Conservation (phyloP, 2,329 filamentous ascomycete genomes). For the Fusarium udum region DNA sequence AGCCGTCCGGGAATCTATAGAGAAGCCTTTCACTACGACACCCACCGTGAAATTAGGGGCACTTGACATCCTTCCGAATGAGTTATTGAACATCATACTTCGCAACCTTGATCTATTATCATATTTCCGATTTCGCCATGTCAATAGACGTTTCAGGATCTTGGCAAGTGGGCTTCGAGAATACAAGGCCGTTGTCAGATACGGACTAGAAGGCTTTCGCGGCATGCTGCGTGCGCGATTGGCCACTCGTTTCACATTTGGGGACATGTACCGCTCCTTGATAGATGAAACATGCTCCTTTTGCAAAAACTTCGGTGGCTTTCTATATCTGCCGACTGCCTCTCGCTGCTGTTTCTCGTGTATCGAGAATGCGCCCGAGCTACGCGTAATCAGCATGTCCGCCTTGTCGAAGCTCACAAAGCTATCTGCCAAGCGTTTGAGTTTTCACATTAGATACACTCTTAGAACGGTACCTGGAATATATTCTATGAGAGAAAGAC, state of each 20-base stretch:
- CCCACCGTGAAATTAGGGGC: background rate
- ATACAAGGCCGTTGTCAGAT: background rate
- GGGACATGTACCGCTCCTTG: background rate
- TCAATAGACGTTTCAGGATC: background rate
- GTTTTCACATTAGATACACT: accelerated
- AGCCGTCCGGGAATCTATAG: background rate
- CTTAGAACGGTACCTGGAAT: background rate
- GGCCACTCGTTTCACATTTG: background rate
- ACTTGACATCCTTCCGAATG: background rate
- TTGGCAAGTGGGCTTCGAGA: background rate
- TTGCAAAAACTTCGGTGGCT: background rate
- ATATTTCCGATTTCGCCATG: background rate
- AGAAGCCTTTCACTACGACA: background rate
- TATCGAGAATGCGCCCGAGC: background rate
- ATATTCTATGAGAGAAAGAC: background rate
- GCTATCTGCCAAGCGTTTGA: background rate
- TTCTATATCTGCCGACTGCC: background rate
- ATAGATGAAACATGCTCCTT: background rate
- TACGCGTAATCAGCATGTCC: background rate
- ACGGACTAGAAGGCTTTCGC: background rate
- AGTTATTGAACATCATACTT: background rate
- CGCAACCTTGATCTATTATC: background rate
- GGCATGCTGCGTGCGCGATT: background rate
- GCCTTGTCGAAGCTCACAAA: background rate
- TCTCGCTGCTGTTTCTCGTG: background rate